phyloP scores from a whole-genome alignment of 148 eudicot genomes.

The Simmondsia chinensis region DNA sequence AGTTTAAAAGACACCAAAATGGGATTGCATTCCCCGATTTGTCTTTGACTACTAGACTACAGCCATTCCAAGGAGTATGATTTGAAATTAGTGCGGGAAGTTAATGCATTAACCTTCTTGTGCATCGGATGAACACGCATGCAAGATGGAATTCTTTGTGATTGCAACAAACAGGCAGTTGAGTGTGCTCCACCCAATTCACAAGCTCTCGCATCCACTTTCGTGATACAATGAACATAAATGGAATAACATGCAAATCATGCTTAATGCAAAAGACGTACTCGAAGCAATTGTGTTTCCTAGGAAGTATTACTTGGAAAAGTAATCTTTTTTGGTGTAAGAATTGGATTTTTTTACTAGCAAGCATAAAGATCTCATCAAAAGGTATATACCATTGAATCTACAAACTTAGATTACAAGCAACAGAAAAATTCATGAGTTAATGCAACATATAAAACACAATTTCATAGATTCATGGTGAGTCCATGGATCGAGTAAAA shows the following conservation, averaged over 20 bases:
- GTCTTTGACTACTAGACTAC: too few relatives aligned
- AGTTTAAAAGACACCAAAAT: too few relatives aligned
- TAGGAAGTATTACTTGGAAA: conserved; percentile 45
- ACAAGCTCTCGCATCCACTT: conserved; percentile 80
- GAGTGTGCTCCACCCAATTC: conserved; percentile 74
- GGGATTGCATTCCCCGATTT: too few relatives aligned
- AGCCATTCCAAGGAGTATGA: too few relatives aligned
- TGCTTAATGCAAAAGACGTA: conserved; percentile 59
- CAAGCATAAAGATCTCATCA: conserved; percentile 74
- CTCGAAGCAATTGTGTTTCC: conserved; percentile 67
- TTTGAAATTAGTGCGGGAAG: not conserved
- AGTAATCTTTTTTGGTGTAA: conserved; percentile 41
- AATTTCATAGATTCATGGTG: too few relatives aligned
- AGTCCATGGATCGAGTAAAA: too few relatives aligned
- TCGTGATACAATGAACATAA: conserved; percentile 65
- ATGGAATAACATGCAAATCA: conserved; percentile 54
- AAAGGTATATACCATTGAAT: conserved; percentile 74
- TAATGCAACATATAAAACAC: too few relatives aligned
- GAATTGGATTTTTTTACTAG: conserved; percentile 59
- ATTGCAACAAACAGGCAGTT: conserved; percentile 76
- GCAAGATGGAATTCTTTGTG: conserved; percentile 63
- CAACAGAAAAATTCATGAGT: too few relatives aligned
- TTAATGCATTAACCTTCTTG: not conserved
- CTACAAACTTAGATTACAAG: too few relatives aligned
- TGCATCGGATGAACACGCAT: conserved; percentile 59